Evolutionary conservation across 306 rosid genomes (phyloP).

Genomic region (Psophocarpus tetragonolobus): DNA sequence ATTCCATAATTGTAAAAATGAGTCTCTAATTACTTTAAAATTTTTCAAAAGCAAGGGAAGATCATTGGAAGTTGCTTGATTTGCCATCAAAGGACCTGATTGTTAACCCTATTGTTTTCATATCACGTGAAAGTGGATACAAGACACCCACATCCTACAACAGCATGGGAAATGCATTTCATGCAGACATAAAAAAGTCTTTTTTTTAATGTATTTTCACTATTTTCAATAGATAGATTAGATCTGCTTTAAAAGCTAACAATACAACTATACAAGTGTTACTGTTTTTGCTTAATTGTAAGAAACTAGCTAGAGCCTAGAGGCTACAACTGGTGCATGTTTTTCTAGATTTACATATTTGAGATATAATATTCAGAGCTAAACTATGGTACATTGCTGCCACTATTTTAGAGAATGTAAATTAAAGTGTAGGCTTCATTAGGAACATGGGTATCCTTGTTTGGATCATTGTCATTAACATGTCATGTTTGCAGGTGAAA

Average conservation of each 20-base stretch:
- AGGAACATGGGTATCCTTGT: constrained; percentile 22
- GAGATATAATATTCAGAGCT: background rate
- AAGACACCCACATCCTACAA: background rate
- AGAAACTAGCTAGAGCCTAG: background rate
- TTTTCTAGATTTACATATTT: background rate
- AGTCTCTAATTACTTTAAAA: constrained; percentile 13
- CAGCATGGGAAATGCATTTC: constrained; percentile 8
- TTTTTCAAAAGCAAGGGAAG: constrained; percentile 37
- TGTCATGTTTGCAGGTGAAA: constrained; percentile 23
- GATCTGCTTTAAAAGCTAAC: constrained; percentile 16
- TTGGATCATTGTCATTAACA: constrained; percentile 28
- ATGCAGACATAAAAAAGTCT: background rate
- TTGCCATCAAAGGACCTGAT: constrained; percentile 1
- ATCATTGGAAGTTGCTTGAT: constrained; percentile 39
- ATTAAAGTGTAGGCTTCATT: background rate
- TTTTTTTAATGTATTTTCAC: background rate
- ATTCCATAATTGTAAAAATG: constrained; percentile 18
- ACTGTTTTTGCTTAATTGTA: background rate
- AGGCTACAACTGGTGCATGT: background rate
- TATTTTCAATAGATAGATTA: background rate
- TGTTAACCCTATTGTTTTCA: background rate
- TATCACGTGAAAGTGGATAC: constrained; percentile 17
- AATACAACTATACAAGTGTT: background rate
- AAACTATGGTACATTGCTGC: background rate
- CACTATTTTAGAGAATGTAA: background rate